A percentile compares a stretch with the other conserved stretches of the same genome.
phyloP scores from a whole-genome alignment of 192 early-diverging fungal genomes.

The Phlyctochytrium bullatum region DNA sequence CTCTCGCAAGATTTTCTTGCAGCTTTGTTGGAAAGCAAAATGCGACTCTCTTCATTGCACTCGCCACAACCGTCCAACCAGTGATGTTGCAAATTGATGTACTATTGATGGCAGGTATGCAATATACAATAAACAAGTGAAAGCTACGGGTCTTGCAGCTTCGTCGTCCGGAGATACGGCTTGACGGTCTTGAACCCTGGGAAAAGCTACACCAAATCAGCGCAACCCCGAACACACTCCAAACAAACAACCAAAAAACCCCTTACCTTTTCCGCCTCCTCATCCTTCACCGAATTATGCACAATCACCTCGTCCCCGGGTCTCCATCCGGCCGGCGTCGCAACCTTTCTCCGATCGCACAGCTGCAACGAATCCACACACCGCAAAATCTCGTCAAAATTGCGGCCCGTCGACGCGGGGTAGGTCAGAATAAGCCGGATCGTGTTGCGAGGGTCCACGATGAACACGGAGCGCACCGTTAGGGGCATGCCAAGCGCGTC shows the following conservation, averaged over 20 bases:
- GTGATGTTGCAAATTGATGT: too few species aligned
- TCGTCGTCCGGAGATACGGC: slow-evolving; percentile 77
- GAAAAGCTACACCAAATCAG: slow-evolving; percentile 58
- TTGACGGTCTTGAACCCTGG: slow-evolving; percentile 75
- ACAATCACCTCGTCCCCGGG: slow-evolving; percentile 86
- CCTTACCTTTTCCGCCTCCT: slow-evolving; percentile 67
- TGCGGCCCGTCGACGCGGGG: slow-evolving; percentile 88
- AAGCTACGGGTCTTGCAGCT: too few species aligned
- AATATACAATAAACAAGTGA: too few species aligned
- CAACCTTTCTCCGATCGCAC: slow-evolving; percentile 81
- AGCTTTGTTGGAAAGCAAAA: too few species aligned
- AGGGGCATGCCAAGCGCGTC: slow-evolving; percentile 86
- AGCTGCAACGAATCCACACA: slow-evolving; percentile 92
- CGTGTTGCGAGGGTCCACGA: slow-evolving; percentile 88
- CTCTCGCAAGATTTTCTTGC: too few species aligned
- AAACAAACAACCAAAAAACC: neutral
- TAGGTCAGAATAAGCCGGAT: slow-evolving; percentile 91
- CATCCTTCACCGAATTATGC: slow-evolving; percentile 75
- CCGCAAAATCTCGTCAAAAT: slow-evolving; percentile 96
- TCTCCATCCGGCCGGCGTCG: slow-evolving; percentile 94
- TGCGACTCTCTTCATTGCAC: too few species aligned
- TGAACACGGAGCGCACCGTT: slow-evolving; percentile 94
- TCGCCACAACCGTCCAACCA: too few species aligned
- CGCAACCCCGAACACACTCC: neutral
- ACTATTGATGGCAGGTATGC: too few species aligned